These are phyloP conservation scores for Clathrus columnatus DNA, from an alignment of 768 basidiomycete genomes.

Conservation along the genomic window DNA sequence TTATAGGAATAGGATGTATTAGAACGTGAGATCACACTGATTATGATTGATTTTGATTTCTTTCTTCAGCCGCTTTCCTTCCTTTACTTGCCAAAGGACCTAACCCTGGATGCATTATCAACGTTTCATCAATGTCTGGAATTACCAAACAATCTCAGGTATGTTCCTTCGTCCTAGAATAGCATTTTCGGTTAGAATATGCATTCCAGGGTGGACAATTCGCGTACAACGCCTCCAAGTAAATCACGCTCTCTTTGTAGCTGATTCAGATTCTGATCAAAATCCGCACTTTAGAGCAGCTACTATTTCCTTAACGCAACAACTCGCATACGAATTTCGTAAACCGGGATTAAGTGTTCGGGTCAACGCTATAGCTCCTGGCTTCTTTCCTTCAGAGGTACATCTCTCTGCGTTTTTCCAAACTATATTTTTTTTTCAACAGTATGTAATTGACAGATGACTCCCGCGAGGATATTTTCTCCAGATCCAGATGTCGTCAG, in stretches of 20 bases:
- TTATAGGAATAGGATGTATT: background rate
- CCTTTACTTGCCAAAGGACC: slow-evolving; percentile 8
- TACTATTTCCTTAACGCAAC: slow-evolving; percentile 8
- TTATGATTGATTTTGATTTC: background rate
- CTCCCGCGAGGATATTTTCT: slow-evolving; percentile 3
- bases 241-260: background rate
- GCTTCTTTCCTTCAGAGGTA: slow-evolving; percentile 11
- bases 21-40: background rate
- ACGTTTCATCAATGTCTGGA: slow-evolving; percentile 11
- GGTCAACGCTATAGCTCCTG: slow-evolving; percentile 11
- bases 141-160: slow-evolving; percentile 12
- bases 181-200: background rate
- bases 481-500: background rate
- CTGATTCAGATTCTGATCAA: background rate
- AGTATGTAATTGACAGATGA: slow-evolving; percentile 2
- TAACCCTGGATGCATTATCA: slow-evolving; percentile 7
- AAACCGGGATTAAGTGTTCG: slow-evolving; percentile 1
- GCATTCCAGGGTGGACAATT: slow-evolving; percentile 9
- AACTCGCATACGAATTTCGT: slow-evolving; percentile 11
- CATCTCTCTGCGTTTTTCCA: background rate
- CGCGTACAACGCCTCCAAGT: slow-evolving; percentile 10
- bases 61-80: slow-evolving; percentile 10
- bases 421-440: background rate
- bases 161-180: too few relatives aligned
- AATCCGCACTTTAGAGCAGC: slow-evolving; percentile 1